Evolutionary conservation across 257 asterid species (phyloP), one percentile per base, ranked within the genome.

Genomic region (Lycium ferocissimum): DNA sequence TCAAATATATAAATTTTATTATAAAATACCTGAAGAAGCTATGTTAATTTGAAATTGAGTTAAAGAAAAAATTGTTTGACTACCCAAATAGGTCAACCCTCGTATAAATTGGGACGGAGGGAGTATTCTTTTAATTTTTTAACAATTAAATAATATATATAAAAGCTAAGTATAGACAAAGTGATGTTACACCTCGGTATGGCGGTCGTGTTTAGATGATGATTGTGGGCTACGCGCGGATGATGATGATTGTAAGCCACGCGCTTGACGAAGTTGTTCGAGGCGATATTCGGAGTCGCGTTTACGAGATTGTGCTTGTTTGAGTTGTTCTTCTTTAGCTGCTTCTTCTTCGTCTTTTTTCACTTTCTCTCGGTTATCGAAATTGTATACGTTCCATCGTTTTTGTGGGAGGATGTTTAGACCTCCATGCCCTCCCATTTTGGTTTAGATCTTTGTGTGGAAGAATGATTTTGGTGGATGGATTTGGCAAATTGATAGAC

Each of bases 381-480:
- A 95, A 86, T 95, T 95, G 97, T 95, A 96, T 3, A 96, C 99
- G 59, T 95, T 96, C 99, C 99, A 96, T 70, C 96, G 93, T 89
- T 95, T 96, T 85, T 96, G 99, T 13, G 99, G 99, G 14, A 96
- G 97, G 89, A 96, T 96, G 85, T 95, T 96, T 83, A 96, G 85
- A 56, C 98, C 99, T 14, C 99, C 99, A 70, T 96, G 98, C 43
- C 99, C 99, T 4, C 99, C 99, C 99, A 96, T 96, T 56, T 63
- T 81, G 69, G 0, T 35, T 75, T 47, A 47, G 20, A 20, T 75
- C 61, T 11, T 20, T n/a, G n/a, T n/a, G n/a, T 49, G 61, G 61
- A 20, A 75, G 43, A 47, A 47, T 3, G 22, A 57, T 57, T 15
- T 56, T 57, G 9, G 62, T 18, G 5, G 5, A 75, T 49, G 45